These are phyloP conservation scores for Sporothrix euskadiensis DNA, from an alignment of 2,329 filamentous ascomycete genomes.

Conservation along the genomic window DNA sequence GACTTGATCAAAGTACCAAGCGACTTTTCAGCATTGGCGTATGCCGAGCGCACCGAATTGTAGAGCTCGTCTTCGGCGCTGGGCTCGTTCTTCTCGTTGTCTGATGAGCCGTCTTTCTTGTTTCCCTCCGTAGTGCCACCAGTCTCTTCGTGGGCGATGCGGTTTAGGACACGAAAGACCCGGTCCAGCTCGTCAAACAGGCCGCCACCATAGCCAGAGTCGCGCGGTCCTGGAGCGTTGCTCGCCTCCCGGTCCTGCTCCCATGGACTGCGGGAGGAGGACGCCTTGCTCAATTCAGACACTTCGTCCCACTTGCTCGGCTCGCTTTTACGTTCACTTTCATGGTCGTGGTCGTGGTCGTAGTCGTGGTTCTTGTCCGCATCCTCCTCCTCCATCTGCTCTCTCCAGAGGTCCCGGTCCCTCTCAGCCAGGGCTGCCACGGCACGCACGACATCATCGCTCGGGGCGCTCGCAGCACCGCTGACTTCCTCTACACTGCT, in stretches of 20 bases:
- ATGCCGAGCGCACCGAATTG: slow-evolving; percentile 42
- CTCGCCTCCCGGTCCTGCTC: neutral
- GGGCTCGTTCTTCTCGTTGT: slow-evolving; percentile 32
- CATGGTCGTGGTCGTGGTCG: slow-evolving; percentile 20
- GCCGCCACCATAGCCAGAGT: slow-evolving; percentile 20
- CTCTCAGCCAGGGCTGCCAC: slow-evolving; percentile 23
- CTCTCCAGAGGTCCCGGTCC: slow-evolving; percentile 32
- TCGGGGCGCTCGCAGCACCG: neutral
- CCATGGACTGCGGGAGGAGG: neutral
- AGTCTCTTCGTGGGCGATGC: slow-evolving; percentile 32
- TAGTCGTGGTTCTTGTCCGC: slow-evolving; percentile 20
- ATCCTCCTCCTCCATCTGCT: slow-evolving; percentile 24
- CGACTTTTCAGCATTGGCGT: slow-evolving; percentile 43
- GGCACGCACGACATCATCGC: slow-evolving; percentile 28
- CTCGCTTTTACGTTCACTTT: neutral
- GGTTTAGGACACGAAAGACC: slow-evolving; percentile 32
- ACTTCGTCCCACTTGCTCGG: neutral
- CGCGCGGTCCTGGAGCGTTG: neutral
- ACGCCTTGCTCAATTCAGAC: neutral
- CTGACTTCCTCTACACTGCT: slow-evolving; percentile 32
- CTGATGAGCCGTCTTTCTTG: slow-evolving; percentile 37
- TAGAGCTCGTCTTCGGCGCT: slow-evolving; percentile 48
- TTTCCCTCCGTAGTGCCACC: neutral
- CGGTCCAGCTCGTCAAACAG: slow-evolving; percentile 34
- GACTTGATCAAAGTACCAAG: slow-evolving; percentile 46